These are phyloP conservation scores for Solanum hybrid DNA, from an alignment of 305 asterid species.

Conservation along the genomic window DNA sequence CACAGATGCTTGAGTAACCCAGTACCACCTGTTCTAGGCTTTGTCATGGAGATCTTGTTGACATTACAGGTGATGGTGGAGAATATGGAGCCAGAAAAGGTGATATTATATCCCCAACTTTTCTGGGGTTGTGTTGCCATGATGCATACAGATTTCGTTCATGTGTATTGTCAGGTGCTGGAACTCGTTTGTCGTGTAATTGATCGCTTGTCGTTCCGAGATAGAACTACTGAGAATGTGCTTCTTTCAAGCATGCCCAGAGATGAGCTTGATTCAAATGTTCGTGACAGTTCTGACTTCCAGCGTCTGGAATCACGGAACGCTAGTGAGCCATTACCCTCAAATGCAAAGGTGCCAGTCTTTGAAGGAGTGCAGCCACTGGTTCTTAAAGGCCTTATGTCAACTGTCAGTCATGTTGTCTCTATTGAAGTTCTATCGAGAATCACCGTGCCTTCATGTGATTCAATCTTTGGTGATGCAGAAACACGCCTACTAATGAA, in stretches of 20 bases:
- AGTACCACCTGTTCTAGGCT: conserved; percentile 88
- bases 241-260: conserved; percentile 99
- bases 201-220: conserved; percentile 84
- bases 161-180: conserved; percentile 94
- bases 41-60: conserved; percentile 81
- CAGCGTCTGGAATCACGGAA: conserved; percentile 61
- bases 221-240: conserved; percentile 94
- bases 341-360: conserved; percentile 60
- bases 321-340: conserved; percentile 36
- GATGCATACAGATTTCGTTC: conserved; percentile 98
- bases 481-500: conserved; percentile 96
- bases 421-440: conserved; percentile 88
- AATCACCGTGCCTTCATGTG: conserved; percentile 93
- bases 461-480: conserved; percentile 83
- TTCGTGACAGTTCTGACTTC: conserved; percentile 49
- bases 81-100: conserved; percentile 98
- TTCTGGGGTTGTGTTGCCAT: conserved; percentile 99
- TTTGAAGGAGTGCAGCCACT: conserved; percentile 98
- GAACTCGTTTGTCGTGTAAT: conserved; percentile 94
- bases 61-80: conserved; percentile 99
- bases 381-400: conserved; percentile 92
- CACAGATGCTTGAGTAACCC: conserved; percentile 95
- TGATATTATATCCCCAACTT: conserved; percentile 94
- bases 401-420: conserved; percentile 77
- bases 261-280: conserved; percentile 60